phyloP scores from a whole-genome alignment of 352 stramenopile species.

The Thraustochytrium sp. region DNA sequence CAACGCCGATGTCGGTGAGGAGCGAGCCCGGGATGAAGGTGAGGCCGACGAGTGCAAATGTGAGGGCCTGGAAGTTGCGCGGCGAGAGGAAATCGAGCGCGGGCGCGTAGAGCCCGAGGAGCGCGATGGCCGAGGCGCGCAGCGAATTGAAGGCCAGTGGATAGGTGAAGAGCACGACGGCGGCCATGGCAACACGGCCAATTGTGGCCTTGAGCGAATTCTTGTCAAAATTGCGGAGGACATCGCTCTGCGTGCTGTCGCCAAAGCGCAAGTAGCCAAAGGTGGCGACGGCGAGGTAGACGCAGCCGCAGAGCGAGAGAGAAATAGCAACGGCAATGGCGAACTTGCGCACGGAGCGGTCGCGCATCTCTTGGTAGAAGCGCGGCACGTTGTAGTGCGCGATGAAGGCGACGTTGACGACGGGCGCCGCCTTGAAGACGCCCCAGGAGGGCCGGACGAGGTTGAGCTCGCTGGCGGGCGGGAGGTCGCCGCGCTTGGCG shows the following conservation, averaged over 20 bases:
- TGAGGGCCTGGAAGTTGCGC: slow-evolving; percentile 2
- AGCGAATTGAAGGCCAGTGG: slow-evolving; percentile 41
- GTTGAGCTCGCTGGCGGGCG: neutral
- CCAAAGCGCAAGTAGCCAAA: slow-evolving; percentile 60
- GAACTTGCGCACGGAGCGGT: slow-evolving; percentile 63
- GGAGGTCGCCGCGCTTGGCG: neutral
- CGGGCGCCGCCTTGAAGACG: slow-evolving; percentile 37
- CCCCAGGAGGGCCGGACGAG: neutral
- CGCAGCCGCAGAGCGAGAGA: slow-evolving; percentile 53
- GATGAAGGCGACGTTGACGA: slow-evolving; percentile 57
- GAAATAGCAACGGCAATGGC: slow-evolving; percentile 59
- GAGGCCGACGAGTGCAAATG: slow-evolving; percentile 1
- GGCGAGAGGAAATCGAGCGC: neutral
- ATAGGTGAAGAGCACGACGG: slow-evolving; percentile 45
- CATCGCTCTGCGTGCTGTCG: slow-evolving; percentile 52
- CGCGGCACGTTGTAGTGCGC: slow-evolving; percentile 72
- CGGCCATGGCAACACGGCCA: slow-evolving; percentile 2
- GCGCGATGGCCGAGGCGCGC: slow-evolving; percentile 9
- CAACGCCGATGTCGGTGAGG: slow-evolving; percentile 32
- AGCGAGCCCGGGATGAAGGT: slow-evolving; percentile 12
- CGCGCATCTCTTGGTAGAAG: slow-evolving; percentile 67
- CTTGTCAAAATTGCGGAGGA: slow-evolving; percentile 54
- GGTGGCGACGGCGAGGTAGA: slow-evolving; percentile 57
- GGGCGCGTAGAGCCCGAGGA: neutral
- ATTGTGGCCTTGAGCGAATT: neutral